Evolutionary conservation across 1,284 basidiomycete species (phyloP).

Genomic region (Tylopilus orsonianus): DNA sequence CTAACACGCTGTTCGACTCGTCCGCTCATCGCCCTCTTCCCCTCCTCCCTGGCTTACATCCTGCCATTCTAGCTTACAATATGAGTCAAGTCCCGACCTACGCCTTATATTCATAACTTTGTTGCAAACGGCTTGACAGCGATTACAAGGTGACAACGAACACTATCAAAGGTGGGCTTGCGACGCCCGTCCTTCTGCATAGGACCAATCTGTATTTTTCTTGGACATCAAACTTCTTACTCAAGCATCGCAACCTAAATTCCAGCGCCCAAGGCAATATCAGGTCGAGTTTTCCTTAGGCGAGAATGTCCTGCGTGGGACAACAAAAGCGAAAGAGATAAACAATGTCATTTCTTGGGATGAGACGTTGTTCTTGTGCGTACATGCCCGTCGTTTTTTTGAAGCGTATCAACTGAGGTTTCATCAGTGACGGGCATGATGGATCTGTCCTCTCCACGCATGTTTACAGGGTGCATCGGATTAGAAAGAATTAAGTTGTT

Average conservation of each 20-base stretch:
- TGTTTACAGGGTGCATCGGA: background rate
- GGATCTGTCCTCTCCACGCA: background rate
- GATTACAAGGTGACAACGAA: too few relatives aligned
- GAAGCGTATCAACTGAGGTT: background rate
- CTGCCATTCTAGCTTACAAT: too few relatives aligned
- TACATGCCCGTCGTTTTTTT: background rate
- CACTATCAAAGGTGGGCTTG: too few relatives aligned
- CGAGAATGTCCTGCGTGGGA: background rate
- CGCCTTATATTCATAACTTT: too few relatives aligned
- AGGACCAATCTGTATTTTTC: too few relatives aligned
- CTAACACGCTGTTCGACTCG: too few relatives aligned
- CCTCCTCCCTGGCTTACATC: too few relatives aligned
- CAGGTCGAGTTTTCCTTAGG: background rate
- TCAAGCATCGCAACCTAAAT: background rate
- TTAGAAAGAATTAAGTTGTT: background rate
- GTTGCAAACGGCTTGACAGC: too few relatives aligned
- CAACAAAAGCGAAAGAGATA: background rate
- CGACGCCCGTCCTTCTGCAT: too few relatives aligned
- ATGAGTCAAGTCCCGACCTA: too few relatives aligned
- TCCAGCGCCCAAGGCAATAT: background rate
- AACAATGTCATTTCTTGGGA: background rate
- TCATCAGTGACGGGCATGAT: background rate
- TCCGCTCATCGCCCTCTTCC: too few relatives aligned
- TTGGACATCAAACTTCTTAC: constrained; percentile 1
- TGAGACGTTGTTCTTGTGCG: background rate